phyloP scores from a whole-genome alignment of 2,329 filamentous ascomycete species.

The Volutella citrinella region DNA sequence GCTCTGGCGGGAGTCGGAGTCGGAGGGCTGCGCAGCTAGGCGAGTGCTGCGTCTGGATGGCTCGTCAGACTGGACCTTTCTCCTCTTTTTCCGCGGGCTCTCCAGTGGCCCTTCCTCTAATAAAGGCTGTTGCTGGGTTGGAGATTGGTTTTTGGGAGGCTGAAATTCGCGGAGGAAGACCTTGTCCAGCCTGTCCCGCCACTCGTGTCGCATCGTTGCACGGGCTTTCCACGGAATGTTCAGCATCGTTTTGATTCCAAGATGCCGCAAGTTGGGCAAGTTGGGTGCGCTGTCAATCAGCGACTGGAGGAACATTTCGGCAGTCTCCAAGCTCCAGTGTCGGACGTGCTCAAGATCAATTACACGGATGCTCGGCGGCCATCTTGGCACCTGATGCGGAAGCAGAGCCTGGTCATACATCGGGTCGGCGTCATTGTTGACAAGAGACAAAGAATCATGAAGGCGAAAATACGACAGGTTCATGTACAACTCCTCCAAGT shows the following conservation, averaged over 20 bases:
- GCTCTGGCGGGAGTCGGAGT: slow-evolving; percentile 22
- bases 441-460: slow-evolving; percentile 48
- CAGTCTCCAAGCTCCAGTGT: slow-evolving; percentile 67
- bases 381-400: slow-evolving; percentile 65
- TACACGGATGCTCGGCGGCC: slow-evolving; percentile 69
- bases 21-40: slow-evolving; percentile 27
- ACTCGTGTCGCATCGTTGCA: slow-evolving; percentile 73
- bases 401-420: slow-evolving; percentile 68
- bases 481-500: slow-evolving; percentile 68
- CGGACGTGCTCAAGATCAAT: slow-evolving; percentile 77
- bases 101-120: slow-evolving; percentile 3
- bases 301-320: slow-evolving; percentile 75
- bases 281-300: slow-evolving; percentile 68
- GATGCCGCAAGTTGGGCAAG: slow-evolving; percentile 63
- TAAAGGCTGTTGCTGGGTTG: slow-evolving; percentile 18
- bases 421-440: slow-evolving; percentile 67
- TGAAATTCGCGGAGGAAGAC: slow-evolving; percentile 57
- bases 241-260: slow-evolving; percentile 75
- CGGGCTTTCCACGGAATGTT: slow-evolving; percentile 80
- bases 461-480: slow-evolving; percentile 76
- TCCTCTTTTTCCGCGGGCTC: slow-evolving; percentile 15
- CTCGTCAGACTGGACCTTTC: slow-evolving; percentile 15
- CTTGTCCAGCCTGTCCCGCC: slow-evolving; percentile 67
- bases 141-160: slow-evolving; percentile 34
- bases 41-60: slow-evolving; percentile 37